Evolutionary conservation across 2,329 filamentous ascomycete species (phyloP).

Genomic region (Aspergillus chevalieri): DNA sequence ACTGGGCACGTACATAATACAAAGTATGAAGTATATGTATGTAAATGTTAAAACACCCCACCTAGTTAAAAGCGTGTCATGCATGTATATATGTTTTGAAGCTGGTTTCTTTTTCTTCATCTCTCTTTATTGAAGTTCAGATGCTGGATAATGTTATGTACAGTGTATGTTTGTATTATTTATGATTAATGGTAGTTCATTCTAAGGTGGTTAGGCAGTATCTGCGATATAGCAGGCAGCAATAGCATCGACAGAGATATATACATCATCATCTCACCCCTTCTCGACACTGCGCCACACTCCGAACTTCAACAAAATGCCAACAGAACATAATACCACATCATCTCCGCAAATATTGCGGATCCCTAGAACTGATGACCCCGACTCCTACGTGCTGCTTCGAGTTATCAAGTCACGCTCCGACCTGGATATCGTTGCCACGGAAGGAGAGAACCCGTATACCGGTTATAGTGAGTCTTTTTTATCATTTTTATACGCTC

Average conservation of each 20-base stretch:
- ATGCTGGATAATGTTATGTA: too few species aligned
- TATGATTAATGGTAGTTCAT: too few species aligned
- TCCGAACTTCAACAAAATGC: background rate
- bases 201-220: too few species aligned
- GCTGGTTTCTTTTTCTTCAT: too few species aligned
- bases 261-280: background rate
- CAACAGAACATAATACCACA: background rate
- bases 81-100: too few species aligned
- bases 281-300: background rate
- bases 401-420: slow-evolving; percentile 38
- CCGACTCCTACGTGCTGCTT: slow-evolving; percentile 42
- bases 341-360: slow-evolving; percentile 39
- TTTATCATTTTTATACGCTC: slow-evolving; percentile 13
- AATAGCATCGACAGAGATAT: background rate
- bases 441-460: slow-evolving; percentile 53
- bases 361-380: slow-evolving; percentile 43
- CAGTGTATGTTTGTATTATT: too few species aligned
- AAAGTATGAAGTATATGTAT: too few species aligned
- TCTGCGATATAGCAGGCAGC: too few species aligned
- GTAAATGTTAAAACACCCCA: too few species aligned
- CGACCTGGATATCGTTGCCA: slow-evolving; percentile 52
- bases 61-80: too few species aligned
- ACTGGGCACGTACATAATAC: too few species aligned
- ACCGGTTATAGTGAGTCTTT: slow-evolving; percentile 35
- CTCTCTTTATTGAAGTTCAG: too few species aligned